Base-by-base conservation (phyloP, 371 early-diverging fungal species). In the Rhizopus stolonifer region DNA sequence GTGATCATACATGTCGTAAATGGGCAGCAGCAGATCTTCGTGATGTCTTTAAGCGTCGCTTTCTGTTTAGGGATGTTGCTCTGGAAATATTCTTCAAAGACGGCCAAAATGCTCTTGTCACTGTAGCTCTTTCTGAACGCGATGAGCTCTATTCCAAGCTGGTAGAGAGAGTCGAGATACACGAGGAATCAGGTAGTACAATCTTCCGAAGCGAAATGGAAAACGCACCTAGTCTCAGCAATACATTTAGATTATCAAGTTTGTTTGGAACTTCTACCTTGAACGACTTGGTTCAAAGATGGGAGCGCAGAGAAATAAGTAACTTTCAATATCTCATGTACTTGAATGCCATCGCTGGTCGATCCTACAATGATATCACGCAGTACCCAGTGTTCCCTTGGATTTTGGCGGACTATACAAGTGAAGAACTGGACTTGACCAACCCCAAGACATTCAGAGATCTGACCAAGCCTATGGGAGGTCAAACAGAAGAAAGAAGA, bases 321-420 rank as follows among this genome's bases (percentile, higher is more conserved):
- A 94, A 92, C 59, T 94, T 90, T 60, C 91, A 90, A 62, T 94
- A 94, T 49, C 56, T 94, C 21, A 91, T 94, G 90, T 84, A 87
- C 49, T 71, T 94, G 17, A 94, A 94, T 64, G 90, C 89, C 0
- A 77, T 91, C 49, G 88, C 91, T 26, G 92, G 88, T n/a, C 68
- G 88, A 45, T 83, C 84, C 0, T 86, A 81, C 54, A 84, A 84
- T 56, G 82, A 87, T 52, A 58, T 85, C 36, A 84, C 85, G 0
- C 85, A 85, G 51, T 86, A 88, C 53, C 88, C 88, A 0, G 84
- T 88, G 14, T 84, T 88, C 48, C 88, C 88, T 3, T 88, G 88
- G 88, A 80, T 87, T 42, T 58, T 87, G 67, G 85, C 86, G 0
- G 87, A 88, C 50, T 88, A 90, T 58, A 69, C 67, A 8, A 83